phyloP scores from a whole-genome alignment of 768 basidiomycete genomes.

The Megacollybia marginata region DNA sequence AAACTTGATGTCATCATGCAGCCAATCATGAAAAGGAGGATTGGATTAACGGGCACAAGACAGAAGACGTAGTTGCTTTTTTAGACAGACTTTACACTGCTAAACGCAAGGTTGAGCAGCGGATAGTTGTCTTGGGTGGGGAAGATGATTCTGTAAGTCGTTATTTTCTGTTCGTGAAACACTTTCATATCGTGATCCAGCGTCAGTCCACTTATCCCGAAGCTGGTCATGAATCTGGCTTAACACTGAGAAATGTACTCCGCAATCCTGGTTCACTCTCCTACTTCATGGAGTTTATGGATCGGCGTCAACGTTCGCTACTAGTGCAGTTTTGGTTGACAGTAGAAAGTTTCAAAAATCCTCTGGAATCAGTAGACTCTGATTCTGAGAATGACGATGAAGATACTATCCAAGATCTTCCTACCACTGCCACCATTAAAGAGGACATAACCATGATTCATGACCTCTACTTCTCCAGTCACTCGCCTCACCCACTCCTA shows the following conservation, averaged over 20 bases:
- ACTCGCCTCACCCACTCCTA: constrained; percentile 49
- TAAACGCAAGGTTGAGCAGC: constrained; percentile 78
- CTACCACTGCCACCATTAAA: constrained; percentile 53
- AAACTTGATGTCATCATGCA: constrained; percentile 14
- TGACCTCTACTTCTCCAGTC: constrained; percentile 74
- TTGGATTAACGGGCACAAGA: constrained; percentile 81
- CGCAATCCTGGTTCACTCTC: constrained; percentile 85
- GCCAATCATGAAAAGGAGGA: constrained; percentile 85
- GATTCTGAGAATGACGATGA: constrained; percentile 57
- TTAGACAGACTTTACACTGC: constrained; percentile 85
- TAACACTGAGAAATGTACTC: constrained; percentile 73
- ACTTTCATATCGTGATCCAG: constrained; percentile 13
- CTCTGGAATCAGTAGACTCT: constrained; percentile 77
- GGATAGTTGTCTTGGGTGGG: constrained; percentile 73
- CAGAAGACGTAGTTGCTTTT: constrained; percentile 81
- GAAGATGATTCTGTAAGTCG: constrained; percentile 51
- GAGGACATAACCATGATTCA: constrained; percentile 91
- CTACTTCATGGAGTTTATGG: constrained; percentile 99
- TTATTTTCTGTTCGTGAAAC: too few species aligned
- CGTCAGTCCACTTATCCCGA: constrained; percentile 36
- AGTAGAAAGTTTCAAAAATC: constrained; percentile 96
- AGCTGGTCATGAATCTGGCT: constrained; percentile 33
- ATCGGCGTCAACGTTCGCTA: constrained; percentile 73
- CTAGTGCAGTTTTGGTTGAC: constrained; percentile 97
- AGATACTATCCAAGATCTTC: constrained; percentile 45